Percentiles rank a stretch among this genome's conserved stretches.
These are phyloP conservation scores for Kazachstania sp. DNA, from an alignment of 1,139 yeast genomes.

Conservation along the genomic window DNA sequence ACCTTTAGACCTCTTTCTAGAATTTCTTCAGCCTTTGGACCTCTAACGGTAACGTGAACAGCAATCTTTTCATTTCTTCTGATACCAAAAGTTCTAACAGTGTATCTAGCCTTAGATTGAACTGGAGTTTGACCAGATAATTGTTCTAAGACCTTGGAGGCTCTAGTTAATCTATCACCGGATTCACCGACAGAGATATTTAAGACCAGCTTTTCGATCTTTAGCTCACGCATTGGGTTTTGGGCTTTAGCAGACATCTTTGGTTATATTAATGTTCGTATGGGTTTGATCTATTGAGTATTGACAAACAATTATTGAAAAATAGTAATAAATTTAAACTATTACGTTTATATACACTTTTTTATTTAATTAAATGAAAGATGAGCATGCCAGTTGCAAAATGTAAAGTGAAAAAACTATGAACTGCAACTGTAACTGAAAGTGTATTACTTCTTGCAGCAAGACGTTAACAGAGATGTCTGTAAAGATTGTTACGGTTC, in stretches of 20 bases:
- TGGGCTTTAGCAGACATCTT: conserved; percentile 40
- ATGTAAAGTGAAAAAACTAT: too few species aligned
- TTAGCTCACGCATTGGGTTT: conserved; percentile 96
- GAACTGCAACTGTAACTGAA: too few species aligned
- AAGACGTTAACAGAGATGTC: too few species aligned
- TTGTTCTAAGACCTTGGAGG: conserved; percentile 99
- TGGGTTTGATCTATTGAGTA: conserved; percentile 2
- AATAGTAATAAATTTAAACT: neutral
- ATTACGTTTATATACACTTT: too few species aligned
- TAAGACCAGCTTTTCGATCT: conserved; percentile 98
- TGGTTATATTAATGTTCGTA: conserved; percentile 14
- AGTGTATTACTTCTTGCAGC: too few species aligned
- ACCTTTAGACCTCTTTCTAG: conserved; percentile 99
- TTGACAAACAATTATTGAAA: too few species aligned
- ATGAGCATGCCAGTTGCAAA: too few species aligned
- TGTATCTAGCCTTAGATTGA: conserved; percentile 99
- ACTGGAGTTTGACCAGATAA: conserved; percentile 99
- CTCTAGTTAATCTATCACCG: conserved; percentile 99
- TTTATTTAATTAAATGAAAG: too few species aligned
- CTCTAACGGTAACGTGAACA: conserved; percentile 99
- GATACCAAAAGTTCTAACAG: conserved; percentile 99
- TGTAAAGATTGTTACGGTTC: too few species aligned
- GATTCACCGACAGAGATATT: conserved; percentile 99
- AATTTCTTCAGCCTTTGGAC: conserved; percentile 99
- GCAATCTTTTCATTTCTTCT: conserved; percentile 99